Evolutionary conservation across 2,329 filamentous ascomycete genomes (phyloP).

Genomic region (Aspergillus fructus): DNA sequence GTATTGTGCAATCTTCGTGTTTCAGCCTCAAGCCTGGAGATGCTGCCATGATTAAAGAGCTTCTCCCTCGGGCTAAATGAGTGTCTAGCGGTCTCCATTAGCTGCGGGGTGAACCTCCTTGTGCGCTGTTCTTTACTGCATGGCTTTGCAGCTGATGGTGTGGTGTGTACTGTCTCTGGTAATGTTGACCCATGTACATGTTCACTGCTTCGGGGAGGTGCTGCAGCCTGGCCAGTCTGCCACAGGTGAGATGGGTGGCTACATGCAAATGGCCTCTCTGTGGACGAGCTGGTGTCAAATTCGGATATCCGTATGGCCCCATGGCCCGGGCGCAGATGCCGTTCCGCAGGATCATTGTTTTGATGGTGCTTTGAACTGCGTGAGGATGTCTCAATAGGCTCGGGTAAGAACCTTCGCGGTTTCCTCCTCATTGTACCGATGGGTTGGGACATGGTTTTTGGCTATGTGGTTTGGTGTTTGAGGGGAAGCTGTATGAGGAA

Average conservation of each 20-base stretch:
- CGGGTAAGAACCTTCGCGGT: slow-evolving; percentile 36
- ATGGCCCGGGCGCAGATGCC: not conserved
- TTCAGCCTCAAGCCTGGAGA: not conserved
- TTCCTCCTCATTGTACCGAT: slow-evolving; percentile 1
- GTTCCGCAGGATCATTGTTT: not conserved
- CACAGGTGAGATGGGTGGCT: slow-evolving; percentile 12
- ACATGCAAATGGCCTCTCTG: not conserved
- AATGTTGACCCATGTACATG: not conserved
- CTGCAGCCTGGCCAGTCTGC: not conserved
- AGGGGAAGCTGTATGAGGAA: too few species aligned
- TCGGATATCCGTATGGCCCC: not conserved
- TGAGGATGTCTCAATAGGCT: slow-evolving; percentile 46
- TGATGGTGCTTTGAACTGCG: slow-evolving; percentile 36
- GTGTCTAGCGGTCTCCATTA: slow-evolving; percentile 34
- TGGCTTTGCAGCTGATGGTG: not conserved
- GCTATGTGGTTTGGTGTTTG: not conserved
- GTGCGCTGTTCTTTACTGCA: slow-evolving; percentile 2
- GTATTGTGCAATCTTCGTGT: not conserved
- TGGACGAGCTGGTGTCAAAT: not conserved
- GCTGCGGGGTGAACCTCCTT: slow-evolving; percentile 31
- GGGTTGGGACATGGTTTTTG: slow-evolving; percentile 7
- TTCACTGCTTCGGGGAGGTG: not conserved
- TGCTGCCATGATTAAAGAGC: slow-evolving; percentile 36
- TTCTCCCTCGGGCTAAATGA: slow-evolving; percentile 26
- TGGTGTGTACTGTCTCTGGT: not conserved